Evolutionary conservation across 148 eudicot genomes (phyloP).

Genomic region (Chenopodium berlandieri): DNA sequence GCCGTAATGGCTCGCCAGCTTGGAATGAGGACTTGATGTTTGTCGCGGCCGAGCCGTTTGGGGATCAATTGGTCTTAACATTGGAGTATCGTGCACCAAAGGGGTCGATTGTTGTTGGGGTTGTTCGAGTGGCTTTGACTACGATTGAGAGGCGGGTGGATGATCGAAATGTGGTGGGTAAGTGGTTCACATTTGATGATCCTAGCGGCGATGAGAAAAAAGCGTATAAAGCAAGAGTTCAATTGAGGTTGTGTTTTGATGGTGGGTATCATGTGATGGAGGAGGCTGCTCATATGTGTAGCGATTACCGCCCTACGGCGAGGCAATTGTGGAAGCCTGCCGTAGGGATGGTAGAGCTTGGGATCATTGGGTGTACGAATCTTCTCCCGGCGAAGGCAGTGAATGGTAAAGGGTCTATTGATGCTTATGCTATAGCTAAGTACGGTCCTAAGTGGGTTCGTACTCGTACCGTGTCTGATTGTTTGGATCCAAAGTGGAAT

Average conservation of each 20-base stretch:
- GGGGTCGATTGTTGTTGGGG: constrained; percentile 46
- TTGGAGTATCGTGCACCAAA: constrained; percentile 55
- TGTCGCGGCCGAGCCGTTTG: constrained; percentile 79
- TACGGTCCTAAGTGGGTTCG: constrained; percentile 96
- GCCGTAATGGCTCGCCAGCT: constrained; percentile 52
- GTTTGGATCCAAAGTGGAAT: constrained; percentile 88
- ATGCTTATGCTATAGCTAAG: constrained; percentile 83
- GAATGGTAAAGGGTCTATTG: constrained; percentile 65
- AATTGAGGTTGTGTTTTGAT: constrained; percentile 75
- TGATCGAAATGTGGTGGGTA: constrained; percentile 64
- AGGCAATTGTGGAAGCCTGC: constrained; percentile 89
- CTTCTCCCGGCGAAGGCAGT: constrained; percentile 68
- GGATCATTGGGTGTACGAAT: constrained; percentile 72
- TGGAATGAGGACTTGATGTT: constrained; percentile 89
- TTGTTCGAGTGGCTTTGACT: constrained; percentile 48
- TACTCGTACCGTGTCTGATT: constrained; percentile 66
- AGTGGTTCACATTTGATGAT: constrained; percentile 73
- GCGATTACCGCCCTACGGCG: constrained; percentile 90
- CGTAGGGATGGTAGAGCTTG: constrained; percentile 71
- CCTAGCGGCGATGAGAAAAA: constrained; percentile 37
- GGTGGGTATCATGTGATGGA: constrained; percentile 99
- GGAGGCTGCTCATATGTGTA: constrained; percentile 78
- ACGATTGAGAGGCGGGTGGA: constrained; percentile 87
- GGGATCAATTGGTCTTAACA: constrained; percentile 46
- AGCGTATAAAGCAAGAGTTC: constrained; percentile 65